Evolutionary conservation across 2,329 filamentous ascomycete species (phyloP), one percentile per base, ranked within the genome.

Genomic region (Neonectria magnoliae): DNA sequence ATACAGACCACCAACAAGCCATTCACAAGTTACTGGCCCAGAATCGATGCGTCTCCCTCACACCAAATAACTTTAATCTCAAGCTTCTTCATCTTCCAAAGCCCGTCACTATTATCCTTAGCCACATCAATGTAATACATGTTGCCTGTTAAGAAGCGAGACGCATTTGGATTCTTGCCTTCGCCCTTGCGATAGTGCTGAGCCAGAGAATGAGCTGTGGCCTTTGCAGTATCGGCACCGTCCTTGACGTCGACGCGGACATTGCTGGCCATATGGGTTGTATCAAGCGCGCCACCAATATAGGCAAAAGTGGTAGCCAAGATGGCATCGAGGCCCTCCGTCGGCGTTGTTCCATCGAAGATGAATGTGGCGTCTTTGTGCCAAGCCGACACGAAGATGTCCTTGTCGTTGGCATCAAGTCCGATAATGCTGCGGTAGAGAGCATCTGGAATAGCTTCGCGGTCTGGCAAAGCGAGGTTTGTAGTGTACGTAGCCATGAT

Each of bases 31-130:
- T 41, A 60, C 27, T 56, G 51, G 25, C 29, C 55, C 18, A 57
- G 9, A 50, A 60, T 41, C 31, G 61, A 55, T 4, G 29, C 29
- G 27, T 63, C 61, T 45, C 61, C 61, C 7, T 63, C 48, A 18
- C 56, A 25, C 61, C 61, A 63, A n/a, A 63, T 53, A 1, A 59
- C 55, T 8, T 55, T 60, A 7, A 63, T n/a, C 18, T 60, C 56
- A 59, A 59, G 38, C 50, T 60, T 63, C 47, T 31, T 59, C 29
- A 63, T 63, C 25, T 63, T 63, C 61, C 61, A 63, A 13, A 63
- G 31, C 4, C 50, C 55, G 11, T 60, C 56, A n/a, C 42, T 31
- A 11, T 62, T 16, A 53, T 63, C 61, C 41, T 63, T 63, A 13
- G 25, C 33, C 25, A 60, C 16, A 31, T 63, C 56, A 59, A 63